phyloP scores from a whole-genome alignment of 1,284 basidiomycete genomes.

The Marasmius fiardii region DNA sequence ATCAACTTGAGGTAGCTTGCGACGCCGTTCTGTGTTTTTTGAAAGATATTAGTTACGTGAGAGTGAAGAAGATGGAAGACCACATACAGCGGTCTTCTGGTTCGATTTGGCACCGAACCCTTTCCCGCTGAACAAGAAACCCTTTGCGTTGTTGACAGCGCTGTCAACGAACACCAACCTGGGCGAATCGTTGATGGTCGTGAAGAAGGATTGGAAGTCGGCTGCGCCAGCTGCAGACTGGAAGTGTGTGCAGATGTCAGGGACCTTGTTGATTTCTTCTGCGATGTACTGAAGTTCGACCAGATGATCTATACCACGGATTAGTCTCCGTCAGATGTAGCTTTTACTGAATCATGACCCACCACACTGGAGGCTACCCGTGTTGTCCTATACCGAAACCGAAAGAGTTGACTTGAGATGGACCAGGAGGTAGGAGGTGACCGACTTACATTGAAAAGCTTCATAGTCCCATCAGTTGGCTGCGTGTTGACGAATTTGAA shows the following conservation, averaged over 20 bases:
- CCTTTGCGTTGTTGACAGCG: slow-evolving; percentile 14
- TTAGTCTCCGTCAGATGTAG: background rate
- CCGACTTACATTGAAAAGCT: background rate
- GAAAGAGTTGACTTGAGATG: too few species aligned
- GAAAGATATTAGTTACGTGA: background rate
- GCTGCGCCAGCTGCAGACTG: background rate
- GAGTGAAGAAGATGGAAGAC: background rate
- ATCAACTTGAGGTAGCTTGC: slow-evolving; percentile 9
- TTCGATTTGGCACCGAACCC: slow-evolving; percentile 1
- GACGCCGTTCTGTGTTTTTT: slow-evolving; percentile 4
- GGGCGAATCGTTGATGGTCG: slow-evolving; percentile 5
- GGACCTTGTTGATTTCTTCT: slow-evolving; percentile 6
- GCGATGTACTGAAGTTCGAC: slow-evolving; percentile 14
- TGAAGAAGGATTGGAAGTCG: slow-evolving; percentile 5
- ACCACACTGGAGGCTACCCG: background rate
- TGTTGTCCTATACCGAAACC: background rate
- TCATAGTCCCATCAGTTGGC: background rate
- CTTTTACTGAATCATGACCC: background rate
- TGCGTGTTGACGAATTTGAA: background rate
- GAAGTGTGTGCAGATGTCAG: slow-evolving; percentile 9
- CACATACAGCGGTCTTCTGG: slow-evolving; percentile 12
- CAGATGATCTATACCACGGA: background rate
- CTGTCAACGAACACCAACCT: slow-evolving; percentile 7
- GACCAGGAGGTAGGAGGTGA: background rate
- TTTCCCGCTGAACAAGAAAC: slow-evolving; percentile 6